phyloP scores from a whole-genome alignment of 106 monocot genomes.

The Chionographis japonica region DNA sequence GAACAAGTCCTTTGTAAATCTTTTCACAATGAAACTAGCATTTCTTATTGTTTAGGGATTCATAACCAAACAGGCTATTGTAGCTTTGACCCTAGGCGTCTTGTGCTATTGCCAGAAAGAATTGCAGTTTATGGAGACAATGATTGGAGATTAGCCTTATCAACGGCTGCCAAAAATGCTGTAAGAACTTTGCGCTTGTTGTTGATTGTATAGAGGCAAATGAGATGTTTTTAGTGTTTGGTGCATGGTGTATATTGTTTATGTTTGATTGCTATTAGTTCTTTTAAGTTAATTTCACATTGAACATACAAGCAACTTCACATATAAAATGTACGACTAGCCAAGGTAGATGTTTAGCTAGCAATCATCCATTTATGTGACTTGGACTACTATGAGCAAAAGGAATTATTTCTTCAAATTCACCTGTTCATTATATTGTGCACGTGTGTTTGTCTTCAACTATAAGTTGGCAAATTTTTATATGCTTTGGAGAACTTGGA shows the following conservation, averaged over 20 bases:
- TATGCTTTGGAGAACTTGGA: too few species aligned
- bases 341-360: too few species aligned
- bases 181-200: slow-evolving; percentile 38
- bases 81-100: slow-evolving; percentile 10
- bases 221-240: neutral
- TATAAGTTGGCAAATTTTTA: too few species aligned
- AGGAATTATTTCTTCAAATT: too few species aligned
- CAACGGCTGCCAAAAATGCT: slow-evolving; percentile 46
- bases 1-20: slow-evolving; percentile 41
- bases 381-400: too few species aligned
- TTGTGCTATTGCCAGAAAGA: slow-evolving; percentile 67
- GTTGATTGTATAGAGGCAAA: too few species aligned
- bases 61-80: slow-evolving; percentile 5
- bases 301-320: too few species aligned
- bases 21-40: slow-evolving; percentile 56
- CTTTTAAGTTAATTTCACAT: too few species aligned
- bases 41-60: slow-evolving; percentile 50
- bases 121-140: slow-evolving; percentile 82
- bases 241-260: neutral
- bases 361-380: too few species aligned
- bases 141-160: slow-evolving; percentile 46
- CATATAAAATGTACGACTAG: too few species aligned
- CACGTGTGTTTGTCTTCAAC: too few species aligned
- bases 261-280: neutral
- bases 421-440: too few species aligned